Evolutionary conservation across 495 filamentous ascomycete genomes (phyloP).

Genomic region (Trichoderma asperelloides): DNA sequence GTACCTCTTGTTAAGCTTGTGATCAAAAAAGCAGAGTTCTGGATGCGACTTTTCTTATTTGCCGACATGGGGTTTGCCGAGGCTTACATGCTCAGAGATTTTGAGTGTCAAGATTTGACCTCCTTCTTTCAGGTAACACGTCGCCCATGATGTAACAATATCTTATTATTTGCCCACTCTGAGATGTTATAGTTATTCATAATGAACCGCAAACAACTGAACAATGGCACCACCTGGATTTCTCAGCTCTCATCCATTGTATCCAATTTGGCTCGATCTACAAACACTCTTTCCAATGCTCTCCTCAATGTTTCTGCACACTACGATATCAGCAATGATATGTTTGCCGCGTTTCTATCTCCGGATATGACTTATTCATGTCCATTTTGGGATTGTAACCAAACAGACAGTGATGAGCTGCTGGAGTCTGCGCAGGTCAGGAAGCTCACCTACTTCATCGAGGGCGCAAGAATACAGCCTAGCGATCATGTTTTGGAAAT

Average conservation of each 20-base stretch:
- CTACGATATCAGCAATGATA: constrained; percentile 66
- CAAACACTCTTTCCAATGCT: constrained; percentile 56
- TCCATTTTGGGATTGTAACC: constrained; percentile 46
- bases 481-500: constrained; percentile 62
- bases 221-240: constrained; percentile 48
- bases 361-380: constrained; percentile 71
- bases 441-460: constrained; percentile 54
- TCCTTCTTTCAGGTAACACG: constrained; percentile 52
- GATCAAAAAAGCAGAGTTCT: constrained; percentile 54
- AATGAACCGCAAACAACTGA: constrained; percentile 46
- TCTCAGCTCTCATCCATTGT: constrained; percentile 46
- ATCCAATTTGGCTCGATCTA: constrained; percentile 43
- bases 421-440: constrained; percentile 56
- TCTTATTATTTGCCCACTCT: constrained; percentile 5
- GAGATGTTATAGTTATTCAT: constrained; percentile 48
- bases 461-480: constrained; percentile 47
- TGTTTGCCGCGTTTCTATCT: constrained; percentile 65
- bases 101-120: constrained; percentile 52
- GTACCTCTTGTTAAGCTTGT: constrained; percentile 35
- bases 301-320: constrained; percentile 59
- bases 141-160: no score
- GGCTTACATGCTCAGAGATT: constrained; percentile 61
- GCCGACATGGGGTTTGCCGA: constrained; percentile 70
- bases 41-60: constrained; percentile 54
- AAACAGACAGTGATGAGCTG: constrained; percentile 33